Percentiles rank a stretch among this genome's conserved stretches.
phyloP scores from a whole-genome alignment of 2,329 filamentous ascomycete species.

The Dactylellina cionopaga region DNA sequence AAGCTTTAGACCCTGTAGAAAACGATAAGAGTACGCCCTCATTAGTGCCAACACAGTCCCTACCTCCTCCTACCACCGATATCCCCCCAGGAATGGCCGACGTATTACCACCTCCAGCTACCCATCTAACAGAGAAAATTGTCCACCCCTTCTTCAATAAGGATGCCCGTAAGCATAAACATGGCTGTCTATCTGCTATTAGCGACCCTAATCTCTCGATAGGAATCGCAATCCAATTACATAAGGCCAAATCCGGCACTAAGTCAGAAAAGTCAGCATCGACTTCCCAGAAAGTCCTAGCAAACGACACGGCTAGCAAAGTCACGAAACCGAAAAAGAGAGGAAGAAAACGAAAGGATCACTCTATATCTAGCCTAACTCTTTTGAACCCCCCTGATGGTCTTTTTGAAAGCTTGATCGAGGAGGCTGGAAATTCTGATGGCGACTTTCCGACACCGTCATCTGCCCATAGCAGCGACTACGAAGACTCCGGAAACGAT shows the following conservation, averaged over 20 bases:
- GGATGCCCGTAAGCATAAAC: slow-evolving; percentile 26
- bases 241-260: slow-evolving; percentile 20
- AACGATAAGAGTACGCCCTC: not conserved
- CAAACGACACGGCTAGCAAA: slow-evolving; percentile 15
- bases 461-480: slow-evolving; percentile 34
- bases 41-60: not conserved
- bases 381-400: not conserved
- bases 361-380: not conserved
- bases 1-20: not conserved
- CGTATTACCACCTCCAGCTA: not conserved
- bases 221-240: slow-evolving; percentile 34
- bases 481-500: slow-evolving; percentile 24
- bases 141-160: slow-evolving; percentile 46
- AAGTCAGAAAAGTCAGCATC: slow-evolving; percentile 28
- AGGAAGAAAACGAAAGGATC: slow-evolving; percentile 13
- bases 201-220: not conserved
- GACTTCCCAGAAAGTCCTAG: slow-evolving; percentile 13
- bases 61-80: not conserved
- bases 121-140: slow-evolving; percentile 5
- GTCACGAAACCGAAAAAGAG: slow-evolving; percentile 38
- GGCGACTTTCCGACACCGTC: slow-evolving; percentile 45
- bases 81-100: slow-evolving; percentile 10
- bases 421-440: slow-evolving; percentile 16
- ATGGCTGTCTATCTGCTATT: not conserved
- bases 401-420: slow-evolving; percentile 7